Conservation (phyloP, 108 stramenopile genomes). For the Pelagomonas calceolata region DNA sequence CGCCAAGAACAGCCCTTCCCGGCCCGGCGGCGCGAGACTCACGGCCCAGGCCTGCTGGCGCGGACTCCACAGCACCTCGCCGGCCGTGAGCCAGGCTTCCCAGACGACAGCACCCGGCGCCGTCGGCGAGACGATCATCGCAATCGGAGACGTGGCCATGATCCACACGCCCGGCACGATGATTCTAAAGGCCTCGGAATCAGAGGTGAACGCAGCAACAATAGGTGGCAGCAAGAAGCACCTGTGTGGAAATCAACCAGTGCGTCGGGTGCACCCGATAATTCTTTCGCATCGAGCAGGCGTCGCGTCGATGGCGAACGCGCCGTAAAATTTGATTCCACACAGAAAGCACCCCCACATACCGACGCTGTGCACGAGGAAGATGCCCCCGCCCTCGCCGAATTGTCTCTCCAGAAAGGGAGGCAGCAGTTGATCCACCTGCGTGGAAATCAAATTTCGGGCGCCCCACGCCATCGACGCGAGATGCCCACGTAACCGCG, state of each 20-base stretch:
- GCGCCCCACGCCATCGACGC: no score
- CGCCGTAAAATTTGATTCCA: no score
- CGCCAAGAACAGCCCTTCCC: slow-evolving; percentile 36
- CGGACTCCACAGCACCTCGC: slow-evolving; percentile 35
- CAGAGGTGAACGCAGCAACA: slow-evolving; percentile 29
- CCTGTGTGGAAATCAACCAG: no score
- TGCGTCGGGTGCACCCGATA: no score
- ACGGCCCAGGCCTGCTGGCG: slow-evolving; percentile 26
- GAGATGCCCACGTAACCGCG: no score
- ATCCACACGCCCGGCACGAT: slow-evolving; percentile 24
- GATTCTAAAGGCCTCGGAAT: slow-evolving; percentile 18
- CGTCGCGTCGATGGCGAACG: no score
- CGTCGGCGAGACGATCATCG: slow-evolving; percentile 15
- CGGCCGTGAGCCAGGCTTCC: slow-evolving; percentile 34
- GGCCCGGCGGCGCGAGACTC: slow-evolving; percentile 28
- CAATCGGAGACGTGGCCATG: slow-evolving; percentile 20
- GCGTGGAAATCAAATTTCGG: no score
- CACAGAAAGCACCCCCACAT: slow-evolving; percentile 25
- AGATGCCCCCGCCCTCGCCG: slow-evolving; percentile 17
- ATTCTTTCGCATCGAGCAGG: no score
- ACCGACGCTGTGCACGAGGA: slow-evolving; percentile 20
- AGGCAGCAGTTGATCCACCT: slow-evolving; percentile 11
- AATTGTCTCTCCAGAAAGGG: slow-evolving; percentile 21
- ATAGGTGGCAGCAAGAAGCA: no score
- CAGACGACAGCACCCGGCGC: slow-evolving; percentile 24